Base-by-base conservation (phyloP, 1,284 basidiomycete species). In the Fistulinella staudtii region DNA sequence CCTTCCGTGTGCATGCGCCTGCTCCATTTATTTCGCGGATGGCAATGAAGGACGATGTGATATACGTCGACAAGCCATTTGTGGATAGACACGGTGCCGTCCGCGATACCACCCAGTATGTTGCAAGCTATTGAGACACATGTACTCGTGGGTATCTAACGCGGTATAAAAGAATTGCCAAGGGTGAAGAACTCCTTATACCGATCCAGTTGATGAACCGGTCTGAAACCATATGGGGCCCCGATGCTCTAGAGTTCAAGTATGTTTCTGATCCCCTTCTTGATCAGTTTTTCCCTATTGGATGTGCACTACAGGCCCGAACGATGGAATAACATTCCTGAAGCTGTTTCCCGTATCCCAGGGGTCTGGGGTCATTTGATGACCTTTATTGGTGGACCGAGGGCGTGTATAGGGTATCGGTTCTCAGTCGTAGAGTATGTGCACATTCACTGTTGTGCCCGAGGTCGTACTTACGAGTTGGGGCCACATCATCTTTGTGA, bases 381-480 rank as follows among this genome's bases (percentile, higher is more conserved):
- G 38, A 75, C 76, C 1, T 87, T 86, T 69, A 52, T 80, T 4
- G 76, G 76, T 18, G 82, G 82, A 1, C 72, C 78, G 8, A 72
- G 74, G 24, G 71, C 77, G 2, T 84, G 81, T 55, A 83, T 84
- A 34, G 85, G 85, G 0, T 87, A 82, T 58, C 75, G 81, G 6
- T 87, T 89, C 56, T 74, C 84, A 2, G 53, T 88, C 18, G 31
- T 34, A 8, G 17, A 34, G 31, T 34, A 20, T 20, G 31, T 21
- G 9, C 9, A 34, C 18, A 3, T 20, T 10, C 20, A 68, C 77
- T 15, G 84, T 18, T 20, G 17, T 31, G 8, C 8, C 8, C 15
- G 11, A 25, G 6, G 29, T 17, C 15, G 15, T 15, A 4, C 7
- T 31, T n/a, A 4, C 13, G n/a, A n/a, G n/a, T n/a, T n/a, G 15